Percentiles rank a stretch among this genome's conserved stretches.
phyloP scores from a whole-genome alignment of 805 yeast species.

The Candida morakotiae region DNA sequence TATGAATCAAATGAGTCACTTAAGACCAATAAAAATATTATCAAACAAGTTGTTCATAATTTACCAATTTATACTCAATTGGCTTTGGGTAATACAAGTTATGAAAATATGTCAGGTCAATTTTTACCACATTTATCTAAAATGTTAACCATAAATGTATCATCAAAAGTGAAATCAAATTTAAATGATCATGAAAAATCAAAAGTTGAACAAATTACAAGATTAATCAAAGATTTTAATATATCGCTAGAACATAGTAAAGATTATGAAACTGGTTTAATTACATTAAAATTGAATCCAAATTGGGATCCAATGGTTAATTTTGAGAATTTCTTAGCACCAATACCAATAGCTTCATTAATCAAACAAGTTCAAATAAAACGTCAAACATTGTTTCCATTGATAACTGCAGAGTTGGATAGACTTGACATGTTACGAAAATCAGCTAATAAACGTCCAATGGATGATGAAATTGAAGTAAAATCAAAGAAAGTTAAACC shows the following conservation, averaged over 20 bases:
- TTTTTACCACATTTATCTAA: slow-evolving; percentile 31
- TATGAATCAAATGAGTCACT: slow-evolving; percentile 37
- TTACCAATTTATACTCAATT: slow-evolving; percentile 24
- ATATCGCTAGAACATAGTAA: slow-evolving; percentile 34
- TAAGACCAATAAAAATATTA: slow-evolving; percentile 27
- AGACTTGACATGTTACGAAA: slow-evolving; percentile 10
- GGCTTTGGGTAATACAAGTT: slow-evolving; percentile 24
- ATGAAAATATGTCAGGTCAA: slow-evolving; percentile 21
- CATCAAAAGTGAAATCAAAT: slow-evolving; percentile 18
- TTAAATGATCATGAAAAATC: slow-evolving; percentile 25
- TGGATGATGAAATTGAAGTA: slow-evolving; percentile 9
- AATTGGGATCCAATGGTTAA: slow-evolving; percentile 30
- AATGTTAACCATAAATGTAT: slow-evolving; percentile 27
- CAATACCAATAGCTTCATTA: slow-evolving; percentile 11
- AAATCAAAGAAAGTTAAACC: slow-evolving; percentile 20
- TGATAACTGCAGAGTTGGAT: slow-evolving; percentile 32
- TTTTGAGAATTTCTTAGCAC: slow-evolving; percentile 18
- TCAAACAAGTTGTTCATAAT: slow-evolving; percentile 25
- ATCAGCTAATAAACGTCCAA: slow-evolving; percentile 9
- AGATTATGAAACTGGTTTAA: slow-evolving; percentile 28
- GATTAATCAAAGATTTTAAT: slow-evolving; percentile 34
- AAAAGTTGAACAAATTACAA: slow-evolving; percentile 33
- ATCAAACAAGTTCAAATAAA: slow-evolving; percentile 22
- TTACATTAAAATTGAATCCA: slow-evolving; percentile 27
- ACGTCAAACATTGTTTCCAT: slow-evolving; percentile 34